A percentile compares a stretch with the other conserved stretches of the same genome.
Conservation (phyloP, 495 filamentous ascomycete species). For the Lophium mytilinum region DNA sequence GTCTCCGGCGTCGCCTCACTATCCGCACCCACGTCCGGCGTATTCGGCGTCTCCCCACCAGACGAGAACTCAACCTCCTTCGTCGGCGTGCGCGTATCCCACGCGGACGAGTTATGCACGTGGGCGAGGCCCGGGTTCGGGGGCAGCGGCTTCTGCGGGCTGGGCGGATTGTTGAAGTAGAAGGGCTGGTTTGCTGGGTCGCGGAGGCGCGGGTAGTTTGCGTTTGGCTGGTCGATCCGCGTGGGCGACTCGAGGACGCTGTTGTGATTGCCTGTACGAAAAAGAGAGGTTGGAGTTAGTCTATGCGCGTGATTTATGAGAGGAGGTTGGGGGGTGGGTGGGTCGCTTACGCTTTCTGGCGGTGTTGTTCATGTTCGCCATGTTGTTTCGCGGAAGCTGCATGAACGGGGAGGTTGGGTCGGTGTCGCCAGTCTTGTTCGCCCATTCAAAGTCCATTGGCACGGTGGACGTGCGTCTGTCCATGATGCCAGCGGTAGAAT, state of each 20-base stretch:
- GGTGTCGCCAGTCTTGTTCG: conserved; percentile 16
- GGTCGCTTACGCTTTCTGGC: conserved; percentile 24
- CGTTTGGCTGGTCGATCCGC: conserved; percentile 32
- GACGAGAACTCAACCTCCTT: conserved; percentile 59
- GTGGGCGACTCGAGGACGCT: conserved; percentile 45
- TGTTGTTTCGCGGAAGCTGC: background rate
- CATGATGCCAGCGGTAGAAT: background rate
- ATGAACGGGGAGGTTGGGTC: conserved; percentile 22
- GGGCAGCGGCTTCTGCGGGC: conserved; percentile 27
- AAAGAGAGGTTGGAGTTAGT: conserved; percentile 1
- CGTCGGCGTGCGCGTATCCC: conserved; percentile 46
- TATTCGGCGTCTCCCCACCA: conserved; percentile 67
- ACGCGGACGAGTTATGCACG: conserved; percentile 49
- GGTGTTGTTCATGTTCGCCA: background rate
- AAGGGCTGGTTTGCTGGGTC: conserved; percentile 41
- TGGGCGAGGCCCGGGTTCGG: conserved; percentile 50
- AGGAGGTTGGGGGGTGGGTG: background rate
- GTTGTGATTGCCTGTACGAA: conserved; percentile 38
- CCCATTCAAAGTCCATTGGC: conserved; percentile 28
- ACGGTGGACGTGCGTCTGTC: conserved; percentile 5
- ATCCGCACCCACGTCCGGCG: conserved; percentile 59
- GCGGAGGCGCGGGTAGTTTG: conserved; percentile 38
- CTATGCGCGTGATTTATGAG: background rate
- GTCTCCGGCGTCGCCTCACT: conserved; percentile 63
- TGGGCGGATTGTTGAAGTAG: conserved; percentile 33